phyloP scores from a whole-genome alignment of 495 filamentous ascomycete genomes.

The Annulohypoxylon moriforme region DNA sequence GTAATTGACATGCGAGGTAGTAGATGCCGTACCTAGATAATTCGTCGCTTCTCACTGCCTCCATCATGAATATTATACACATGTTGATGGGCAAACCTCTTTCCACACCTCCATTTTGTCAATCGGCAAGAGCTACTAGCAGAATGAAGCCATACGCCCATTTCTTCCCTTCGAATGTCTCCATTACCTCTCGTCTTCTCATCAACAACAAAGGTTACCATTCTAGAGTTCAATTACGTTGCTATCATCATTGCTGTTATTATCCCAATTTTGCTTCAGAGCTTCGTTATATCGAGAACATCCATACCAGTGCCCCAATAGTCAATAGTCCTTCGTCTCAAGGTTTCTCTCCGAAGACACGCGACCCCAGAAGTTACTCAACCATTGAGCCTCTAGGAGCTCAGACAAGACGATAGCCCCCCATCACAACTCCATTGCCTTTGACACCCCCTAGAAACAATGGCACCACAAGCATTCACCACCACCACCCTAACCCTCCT shows the following conservation, averaged over 20 bases:
- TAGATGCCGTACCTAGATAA: background rate
- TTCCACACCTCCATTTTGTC: background rate
- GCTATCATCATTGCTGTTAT: constrained; percentile 20
- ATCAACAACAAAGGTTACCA: constrained; percentile 22
- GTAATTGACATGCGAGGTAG: background rate
- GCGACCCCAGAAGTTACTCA: background rate
- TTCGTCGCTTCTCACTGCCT: constrained; percentile 2
- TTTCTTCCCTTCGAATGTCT: background rate
- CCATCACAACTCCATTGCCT: background rate
- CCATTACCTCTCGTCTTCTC: constrained; percentile 12
- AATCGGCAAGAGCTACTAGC: background rate
- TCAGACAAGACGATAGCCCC: background rate
- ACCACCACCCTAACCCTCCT: constrained; percentile 2
- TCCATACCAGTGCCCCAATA: constrained; percentile 20
- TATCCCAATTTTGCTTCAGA: constrained; percentile 13
- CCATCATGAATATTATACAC: too few species aligned
- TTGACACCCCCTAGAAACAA: constrained; percentile 4
- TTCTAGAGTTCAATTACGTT: constrained; percentile 1
- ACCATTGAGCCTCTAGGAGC: background rate
- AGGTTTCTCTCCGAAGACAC: constrained; percentile 9
- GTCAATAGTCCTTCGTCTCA: background rate
- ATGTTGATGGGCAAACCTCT: constrained; percentile 4
- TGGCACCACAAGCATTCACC: constrained; percentile 15
- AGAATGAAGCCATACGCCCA: background rate
- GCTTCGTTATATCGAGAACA: constrained; percentile 17